phyloP scores from a whole-genome alignment of 352 stramenopile species.

The Phytophthora europaea region DNA sequence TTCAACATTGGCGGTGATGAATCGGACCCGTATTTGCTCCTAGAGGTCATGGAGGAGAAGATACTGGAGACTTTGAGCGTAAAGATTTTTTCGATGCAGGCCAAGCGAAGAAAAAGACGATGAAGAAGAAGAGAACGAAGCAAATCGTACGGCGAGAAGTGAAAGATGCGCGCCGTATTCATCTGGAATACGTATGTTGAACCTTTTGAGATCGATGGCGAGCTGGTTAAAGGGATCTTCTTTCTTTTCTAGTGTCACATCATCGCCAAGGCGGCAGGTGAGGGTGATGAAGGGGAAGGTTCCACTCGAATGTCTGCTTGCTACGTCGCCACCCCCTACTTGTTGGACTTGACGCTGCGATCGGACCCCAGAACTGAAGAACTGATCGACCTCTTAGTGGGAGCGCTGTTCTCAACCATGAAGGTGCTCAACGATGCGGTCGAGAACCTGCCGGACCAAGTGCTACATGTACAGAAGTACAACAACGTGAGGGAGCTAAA shows the following conservation, averaged over 20 bases:
- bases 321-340: conserved; percentile 51
- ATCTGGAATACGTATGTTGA: conserved; percentile 62
- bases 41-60: conserved; percentile 8
- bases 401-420: conserved; percentile 33
- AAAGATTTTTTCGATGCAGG: neutral
- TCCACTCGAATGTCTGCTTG: conserved; percentile 54
- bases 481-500: neutral
- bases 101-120: neutral
- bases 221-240: conserved; percentile 46
- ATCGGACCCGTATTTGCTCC: conserved; percentile 15
- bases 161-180: conserved; percentile 48
- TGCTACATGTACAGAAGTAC: neutral
- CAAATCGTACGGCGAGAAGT: conserved; percentile 55
- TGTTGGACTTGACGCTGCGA: conserved; percentile 27
- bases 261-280: conserved; percentile 39
- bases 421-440: conserved; percentile 44
- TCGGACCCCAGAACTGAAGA: conserved; percentile 25
- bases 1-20: neutral
- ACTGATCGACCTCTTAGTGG: conserved; percentile 51
- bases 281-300: conserved; percentile 13
- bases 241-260: conserved; percentile 66
- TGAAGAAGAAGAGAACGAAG: conserved; percentile 11
- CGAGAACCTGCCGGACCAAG: conserved; percentile 39
- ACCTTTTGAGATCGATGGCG: conserved; percentile 53
- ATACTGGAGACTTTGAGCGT: neutral